These are phyloP conservation scores for Telopea speciosissima DNA, from an alignment of 177 flowering plant species.

Conservation along the genomic window DNA sequence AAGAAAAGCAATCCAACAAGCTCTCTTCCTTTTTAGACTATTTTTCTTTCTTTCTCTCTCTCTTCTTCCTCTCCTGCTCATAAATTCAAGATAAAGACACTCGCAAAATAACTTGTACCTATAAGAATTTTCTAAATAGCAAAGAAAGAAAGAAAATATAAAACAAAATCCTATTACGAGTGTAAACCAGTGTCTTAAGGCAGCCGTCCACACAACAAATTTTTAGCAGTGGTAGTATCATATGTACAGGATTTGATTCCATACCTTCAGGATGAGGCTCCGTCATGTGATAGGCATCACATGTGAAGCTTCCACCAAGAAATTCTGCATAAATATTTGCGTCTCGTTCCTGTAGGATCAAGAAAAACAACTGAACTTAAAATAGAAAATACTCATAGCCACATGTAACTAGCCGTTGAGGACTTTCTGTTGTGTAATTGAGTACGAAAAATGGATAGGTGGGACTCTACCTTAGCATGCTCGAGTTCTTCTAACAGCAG, in stretches of 20 bases:
- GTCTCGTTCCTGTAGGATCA: slow-evolving; percentile 62
- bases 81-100: too few species aligned
- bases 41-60: too few species aligned
- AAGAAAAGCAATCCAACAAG: too few species aligned
- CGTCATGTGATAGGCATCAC: slow-evolving; percentile 98
- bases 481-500: slow-evolving; percentile 89
- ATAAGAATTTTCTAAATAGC: neutral
- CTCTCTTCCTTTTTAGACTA: too few species aligned
- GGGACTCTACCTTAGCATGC: slow-evolving; percentile 77
- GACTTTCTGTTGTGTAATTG: neutral
- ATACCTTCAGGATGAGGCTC: slow-evolving; percentile 93
- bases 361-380: slow-evolving; percentile 2
- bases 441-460: neutral
- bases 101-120: too few species aligned
- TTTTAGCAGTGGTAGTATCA: too few species aligned
- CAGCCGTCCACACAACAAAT: too few species aligned
- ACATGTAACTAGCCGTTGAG: neutral
- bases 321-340: slow-evolving; percentile 91
- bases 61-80: too few species aligned
- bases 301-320: slow-evolving; percentile 91
- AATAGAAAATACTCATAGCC: neutral
- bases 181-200: neutral
- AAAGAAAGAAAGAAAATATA: neutral
- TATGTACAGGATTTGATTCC: neutral
- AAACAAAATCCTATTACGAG: neutral